Evolutionary conservation across 768 basidiomycete genomes (phyloP), one percentile per base, ranked within the genome.

Genomic region (Boletellus emodensis): DNA sequence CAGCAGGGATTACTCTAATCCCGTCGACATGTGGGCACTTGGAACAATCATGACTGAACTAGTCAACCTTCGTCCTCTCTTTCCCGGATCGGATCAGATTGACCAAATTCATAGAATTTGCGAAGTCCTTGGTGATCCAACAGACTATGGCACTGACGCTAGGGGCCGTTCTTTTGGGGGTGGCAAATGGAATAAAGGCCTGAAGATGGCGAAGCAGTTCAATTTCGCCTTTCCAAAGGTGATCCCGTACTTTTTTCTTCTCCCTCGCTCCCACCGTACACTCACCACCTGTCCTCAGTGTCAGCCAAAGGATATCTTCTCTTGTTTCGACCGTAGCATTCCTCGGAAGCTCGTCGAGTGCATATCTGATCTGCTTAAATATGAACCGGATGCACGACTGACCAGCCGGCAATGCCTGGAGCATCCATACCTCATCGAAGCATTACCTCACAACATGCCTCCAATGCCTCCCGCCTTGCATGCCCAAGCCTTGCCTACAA

Each of bases 21-120:
- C 96, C 4, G 95, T 99, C 22, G 96, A 99, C 62, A 93, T 98
- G 90, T 99, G 96, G 96, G 96, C 96, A 3, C 74, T 99, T 47
- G 96, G 96, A 14, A 95, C 96, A 7, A 99, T 99, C 69, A 87
- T 99, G 82, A 92, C 94, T 8, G 96, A 99, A 69, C 76, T 97
- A 49, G 80, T 96, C 71, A 98, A 95, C 65, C 80, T 99, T 51
- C 86, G 90, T 54, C 95, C 96, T 6, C 72, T 99, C 38, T 99
- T 99, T 67, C 96, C 96, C 26, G 96, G 96, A 17, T 83, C 85
- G 46, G 86, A 85, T 64, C 94, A 96, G 65, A 75, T 90, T 46
- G 95, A 98, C 73, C 96, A 99, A 71, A 84, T 98, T 33, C 83
- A 78, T 53, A 77, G 85, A 65, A 96, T 98, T 52, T 91, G 88